phyloP scores from a whole-genome alignment of 2,329 filamentous ascomycete genomes.

The Trichoderma atroviride region DNA sequence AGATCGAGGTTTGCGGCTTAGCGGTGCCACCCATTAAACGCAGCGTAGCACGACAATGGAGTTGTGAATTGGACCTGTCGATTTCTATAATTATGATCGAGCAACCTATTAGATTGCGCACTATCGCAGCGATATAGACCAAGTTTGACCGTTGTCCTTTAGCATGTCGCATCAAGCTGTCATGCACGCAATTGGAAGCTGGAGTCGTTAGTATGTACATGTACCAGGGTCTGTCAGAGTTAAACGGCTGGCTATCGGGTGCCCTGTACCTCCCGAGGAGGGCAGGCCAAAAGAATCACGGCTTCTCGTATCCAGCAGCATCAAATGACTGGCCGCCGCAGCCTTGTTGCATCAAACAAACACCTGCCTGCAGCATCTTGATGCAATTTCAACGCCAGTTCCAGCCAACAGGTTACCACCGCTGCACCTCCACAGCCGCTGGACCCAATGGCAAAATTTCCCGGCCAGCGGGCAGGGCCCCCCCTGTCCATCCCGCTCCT shows the following conservation, averaged over 20 bases:
- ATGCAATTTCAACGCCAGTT: neutral
- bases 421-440: conserved; percentile 2
- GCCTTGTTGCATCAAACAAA: neutral
- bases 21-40: neutral
- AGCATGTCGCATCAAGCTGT: neutral
- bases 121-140: neutral
- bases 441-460: conserved; percentile 27
- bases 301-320: neutral
- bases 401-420: neutral
- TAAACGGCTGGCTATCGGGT: neutral
- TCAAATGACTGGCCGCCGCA: neutral
- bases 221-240: neutral
- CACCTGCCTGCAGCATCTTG: neutral
- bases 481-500: conserved; percentile 17
- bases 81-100: neutral
- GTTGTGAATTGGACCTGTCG: neutral
- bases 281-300: neutral
- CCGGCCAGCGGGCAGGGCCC: conserved; percentile 17
- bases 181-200: neutral
- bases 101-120: neutral
- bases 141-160: neutral
- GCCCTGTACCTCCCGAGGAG: neutral
- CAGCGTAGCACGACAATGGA: neutral
- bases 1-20: neutral
- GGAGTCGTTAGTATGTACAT: neutral